Evolutionary conservation across 768 basidiomycete species (phyloP), one percentile per base, ranked within the genome.

Genomic region (Zangia roseola): DNA sequence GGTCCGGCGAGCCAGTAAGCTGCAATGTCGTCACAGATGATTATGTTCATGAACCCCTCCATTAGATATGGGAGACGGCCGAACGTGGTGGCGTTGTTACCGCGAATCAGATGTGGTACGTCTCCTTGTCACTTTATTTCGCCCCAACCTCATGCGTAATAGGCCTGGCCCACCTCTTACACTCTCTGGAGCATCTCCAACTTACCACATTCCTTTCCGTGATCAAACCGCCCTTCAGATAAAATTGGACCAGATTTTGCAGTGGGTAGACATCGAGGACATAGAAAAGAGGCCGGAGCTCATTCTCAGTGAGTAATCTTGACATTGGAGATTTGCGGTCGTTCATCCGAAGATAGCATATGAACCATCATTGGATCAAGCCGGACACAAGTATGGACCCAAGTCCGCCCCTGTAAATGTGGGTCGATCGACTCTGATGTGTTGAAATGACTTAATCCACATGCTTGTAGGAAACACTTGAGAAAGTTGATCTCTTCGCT

Each of bases 71-170:
- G 93, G 89, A 91, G 61, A 94, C 92, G 0, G 89, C 86, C 2
- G 78, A 74, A 49, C 84, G 81, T 50, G 82, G 84, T 5, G 86
- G 86, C 0, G 64, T 91, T 10, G 72, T 80, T 30, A 87, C 88
- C 5, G 93, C 91, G 0, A 93, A 94, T 58, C 74, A 93, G 37
- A 97, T 97, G 93, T 97, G 93, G 91, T 91, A 44, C 47, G 84
- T 73, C 23, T 40, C 17, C 16, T 16, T 36, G 21, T 40, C 23
- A 5, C 3, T 39, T 2, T 12, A 28, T 42, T 16, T 14, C 33
- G 2, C 35, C 13, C 21, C 10, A 17, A 31, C 23, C 19, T 50
- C 9, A 40, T 28, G 4, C 7, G 31, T 14, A 20, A 40, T 40
- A 91, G 89, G 91, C 89, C 89, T 9, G 93, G 93, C 12, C 93